phyloP scores from a whole-genome alignment of 768 basidiomycete genomes.

The Sporobolomyces roseus region DNA sequence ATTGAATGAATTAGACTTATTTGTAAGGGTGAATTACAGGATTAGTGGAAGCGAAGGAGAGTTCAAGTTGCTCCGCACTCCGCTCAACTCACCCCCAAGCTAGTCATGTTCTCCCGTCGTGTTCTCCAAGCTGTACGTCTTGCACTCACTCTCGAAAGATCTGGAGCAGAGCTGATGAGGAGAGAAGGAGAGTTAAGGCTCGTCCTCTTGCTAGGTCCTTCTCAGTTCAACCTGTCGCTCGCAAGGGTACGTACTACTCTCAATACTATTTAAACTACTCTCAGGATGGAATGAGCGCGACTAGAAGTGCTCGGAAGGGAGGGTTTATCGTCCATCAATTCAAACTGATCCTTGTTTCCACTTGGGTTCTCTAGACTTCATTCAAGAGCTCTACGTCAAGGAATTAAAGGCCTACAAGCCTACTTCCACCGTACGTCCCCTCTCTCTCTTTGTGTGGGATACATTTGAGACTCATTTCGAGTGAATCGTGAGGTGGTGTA shows the following conservation, averaged over 20 bases:
- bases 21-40: no score
- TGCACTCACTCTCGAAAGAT: neutral
- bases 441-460: neutral
- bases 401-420: conserved; percentile 89
- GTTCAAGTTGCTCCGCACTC: neutral
- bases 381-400: conserved; percentile 86
- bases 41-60: no score
- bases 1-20: no score
- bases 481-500: no score
- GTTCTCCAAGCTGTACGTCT: conserved; percentile 22
- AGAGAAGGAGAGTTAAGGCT: neutral
- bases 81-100: neutral
- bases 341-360: neutral
- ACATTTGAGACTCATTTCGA: no score
- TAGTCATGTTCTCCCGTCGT: conserved; percentile 23
- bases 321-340: neutral
- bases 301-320: no score
- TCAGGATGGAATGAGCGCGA: no score
- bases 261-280: neutral
- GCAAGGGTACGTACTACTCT: conserved; percentile 48
- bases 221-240: conserved; percentile 47
- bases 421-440: conserved; percentile 58
- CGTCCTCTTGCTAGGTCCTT: conserved; percentile 46
- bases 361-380: conserved; percentile 61
- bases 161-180: neutral